phyloP scores from a whole-genome alignment of 106 monocot species.

The Acorus calamus region DNA sequence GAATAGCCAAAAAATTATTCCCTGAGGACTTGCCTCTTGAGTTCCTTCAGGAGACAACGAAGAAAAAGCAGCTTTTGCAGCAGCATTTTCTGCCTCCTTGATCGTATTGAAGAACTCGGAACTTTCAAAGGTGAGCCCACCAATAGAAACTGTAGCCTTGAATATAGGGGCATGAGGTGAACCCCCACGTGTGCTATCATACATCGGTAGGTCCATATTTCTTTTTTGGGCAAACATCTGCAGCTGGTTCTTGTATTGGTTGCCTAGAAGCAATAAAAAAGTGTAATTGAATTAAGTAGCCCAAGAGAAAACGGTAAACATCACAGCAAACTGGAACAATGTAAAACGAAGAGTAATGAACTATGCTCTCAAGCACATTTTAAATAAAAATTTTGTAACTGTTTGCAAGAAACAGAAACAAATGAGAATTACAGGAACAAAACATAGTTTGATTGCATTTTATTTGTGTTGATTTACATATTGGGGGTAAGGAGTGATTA shows the following conservation, averaged over 20 bases:
- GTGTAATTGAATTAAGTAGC: neutral
- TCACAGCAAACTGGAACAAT: neutral
- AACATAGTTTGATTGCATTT: too few relatives aligned
- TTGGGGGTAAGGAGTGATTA: too few relatives aligned
- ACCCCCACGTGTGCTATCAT: constrained; percentile 27
- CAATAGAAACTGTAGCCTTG: constrained; percentile 55
- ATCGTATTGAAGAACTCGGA: constrained; percentile 26
- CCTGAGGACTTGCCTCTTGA: constrained; percentile 14
- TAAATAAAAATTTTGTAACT: too few relatives aligned
- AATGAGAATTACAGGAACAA: too few relatives aligned
- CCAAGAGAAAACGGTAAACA: neutral
- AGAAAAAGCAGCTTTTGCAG: constrained; percentile 52
- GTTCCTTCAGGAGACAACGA: constrained; percentile 36
- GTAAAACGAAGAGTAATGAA: neutral
- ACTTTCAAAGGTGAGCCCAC: constrained; percentile 48
- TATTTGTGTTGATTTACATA: too few relatives aligned
- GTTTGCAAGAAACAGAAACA: too few relatives aligned
- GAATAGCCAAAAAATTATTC: neutral
- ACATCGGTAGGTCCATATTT: constrained; percentile 24
- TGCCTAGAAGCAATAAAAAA: constrained; percentile 26
- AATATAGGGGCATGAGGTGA: constrained; percentile 23
- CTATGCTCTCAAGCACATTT: too few relatives aligned
- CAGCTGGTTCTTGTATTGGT: constrained; percentile 47
- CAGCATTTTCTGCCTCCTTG: constrained; percentile 65
- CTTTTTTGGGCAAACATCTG: constrained; percentile 46